These are phyloP conservation scores for Citrus australasica DNA, from an alignment of 345 rosid species.

Conservation along the genomic window DNA sequence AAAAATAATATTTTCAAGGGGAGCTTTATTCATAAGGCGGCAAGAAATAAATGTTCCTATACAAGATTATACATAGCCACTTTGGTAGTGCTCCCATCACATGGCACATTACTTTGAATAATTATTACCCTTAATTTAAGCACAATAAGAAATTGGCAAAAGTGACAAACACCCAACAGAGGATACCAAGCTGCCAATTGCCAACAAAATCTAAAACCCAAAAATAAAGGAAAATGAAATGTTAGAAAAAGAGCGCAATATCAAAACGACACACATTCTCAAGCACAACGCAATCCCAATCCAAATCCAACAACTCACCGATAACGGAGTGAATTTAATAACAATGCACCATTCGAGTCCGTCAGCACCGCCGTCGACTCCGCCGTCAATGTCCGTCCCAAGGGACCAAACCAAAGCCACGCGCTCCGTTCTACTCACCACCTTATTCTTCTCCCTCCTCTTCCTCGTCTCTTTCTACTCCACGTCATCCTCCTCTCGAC, in stretches of 20 bases:
- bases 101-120: too few species aligned
- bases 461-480: conserved; percentile 51
- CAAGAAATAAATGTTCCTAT: too few species aligned
- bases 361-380: conserved; percentile 8
- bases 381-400: conserved; percentile 10
- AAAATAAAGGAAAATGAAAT: background rate
- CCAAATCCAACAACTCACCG: too few species aligned
- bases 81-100: too few species aligned
- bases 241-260: background rate
- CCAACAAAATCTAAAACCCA: background rate
- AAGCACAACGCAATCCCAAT: background rate
- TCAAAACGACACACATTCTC: background rate
- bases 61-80: too few species aligned
- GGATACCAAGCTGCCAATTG: too few species aligned
- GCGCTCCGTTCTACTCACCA: conserved; percentile 49
- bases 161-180: too few species aligned
- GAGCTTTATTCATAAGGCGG: too few species aligned
- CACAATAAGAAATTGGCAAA: too few species aligned
- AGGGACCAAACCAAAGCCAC: conserved; percentile 49
- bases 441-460: conserved; percentile 62
- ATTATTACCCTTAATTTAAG: too few species aligned
- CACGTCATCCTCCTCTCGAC: conserved; percentile 19
- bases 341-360: background rate
- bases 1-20: too few species aligned
- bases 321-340: too few species aligned